Base-by-base conservation (phyloP, 1,284 basidiomycete genomes). In the Vanrija sp. region DNA sequence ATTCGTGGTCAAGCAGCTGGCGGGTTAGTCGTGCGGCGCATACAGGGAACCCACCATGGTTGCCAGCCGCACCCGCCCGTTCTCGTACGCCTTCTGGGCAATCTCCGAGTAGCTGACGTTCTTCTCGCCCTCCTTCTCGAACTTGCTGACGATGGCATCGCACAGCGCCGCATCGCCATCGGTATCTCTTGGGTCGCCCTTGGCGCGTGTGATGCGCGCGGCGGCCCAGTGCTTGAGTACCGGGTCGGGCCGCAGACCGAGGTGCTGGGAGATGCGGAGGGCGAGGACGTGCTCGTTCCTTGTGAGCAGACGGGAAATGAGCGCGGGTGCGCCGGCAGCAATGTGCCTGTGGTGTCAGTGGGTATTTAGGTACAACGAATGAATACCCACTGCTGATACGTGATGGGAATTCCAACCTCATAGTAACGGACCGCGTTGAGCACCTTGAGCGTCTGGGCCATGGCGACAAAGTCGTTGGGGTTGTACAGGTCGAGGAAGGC, bases 181-280 rank as follows among this genome's bases (percentile, higher is more conserved):
- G 3, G 64, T 67, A 7, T 82, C 67, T 16, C 65, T 56, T 2
- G 63, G 72, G 50, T 83, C 80, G 4, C 81, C 81, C 62, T 85
- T 83, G 8, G 89, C 85, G 7, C 84, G 83, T 25, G 85, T 75
- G 55, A 98, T 94, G 75, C 96, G 95, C 6, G 90, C 88, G 57
- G 86, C 86, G 0, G 96, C 94, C 96, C 96, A 98, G 71, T 98
- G 95, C 65, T 88, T 90, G 44, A 98, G 80, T 0, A 98, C 92
- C 0, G 85, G 81, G 60, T 94, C 89, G 0, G 91, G 88, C 26
- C 89, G 87, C 21, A 97, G 80, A 6, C 83, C 82, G 15, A 98
- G 82, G 75, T 86, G 91, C 9, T 85, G 82, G 1, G 93, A 93
- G 60, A 98, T 87, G n/a, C 91, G 86, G 6, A 98, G 83, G 2